Base-by-base conservation (phyloP, 139 green algal species). In the Asterochloris erici region DNA sequence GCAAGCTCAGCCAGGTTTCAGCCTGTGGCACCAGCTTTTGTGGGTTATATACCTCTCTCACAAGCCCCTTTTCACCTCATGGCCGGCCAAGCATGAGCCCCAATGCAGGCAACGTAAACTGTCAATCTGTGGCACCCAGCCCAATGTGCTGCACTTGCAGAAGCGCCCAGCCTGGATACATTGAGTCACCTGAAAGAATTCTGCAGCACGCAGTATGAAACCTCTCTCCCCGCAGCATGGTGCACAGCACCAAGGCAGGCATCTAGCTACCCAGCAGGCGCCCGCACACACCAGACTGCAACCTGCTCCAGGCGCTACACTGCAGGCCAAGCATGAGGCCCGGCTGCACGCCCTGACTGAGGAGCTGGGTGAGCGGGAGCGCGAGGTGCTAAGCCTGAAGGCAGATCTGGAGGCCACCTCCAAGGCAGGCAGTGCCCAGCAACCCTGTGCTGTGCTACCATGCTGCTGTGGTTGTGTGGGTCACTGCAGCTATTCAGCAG, bases 291-390 rank as follows among this genome's bases (percentile, higher is more conserved):
- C 38, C 38, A 54, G 6, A 54, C 6, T 54, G 38, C 38, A 54
- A 54, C 6, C 38, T 54, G 38, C 38, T 2, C 38, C 38, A 54
- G 38, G 6, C 38, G 38, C 38, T 54, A 2, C 66, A 26, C 23
- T 81, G 77, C 77, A 81, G 78, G 78, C 27, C 21, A n/a, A 82
- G 61, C 85, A 85, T 73, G 83, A 86, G 11, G 83, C 82, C 78
- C 79, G 70, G 76, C 70, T 87, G 26, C 75, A 77, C 47, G 63
- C 82, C 61, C 63, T 74, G 15, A 64, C 73, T 24, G 28, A 74
- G 63, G 61, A 82, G 28, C 13, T 28, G 19, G 26, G 24, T 62
- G 26, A 74, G 64, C 63, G 61, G 78, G 61, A 82, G 27, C 78
- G 69, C n/a, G 28, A 47, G 9, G 63, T 64, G 16, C 10, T 66